Evolutionary conservation across 2,329 filamentous ascomycete species (phyloP), one percentile per base, ranked within the genome.

Genomic region (Fusarium xyrophilum): DNA sequence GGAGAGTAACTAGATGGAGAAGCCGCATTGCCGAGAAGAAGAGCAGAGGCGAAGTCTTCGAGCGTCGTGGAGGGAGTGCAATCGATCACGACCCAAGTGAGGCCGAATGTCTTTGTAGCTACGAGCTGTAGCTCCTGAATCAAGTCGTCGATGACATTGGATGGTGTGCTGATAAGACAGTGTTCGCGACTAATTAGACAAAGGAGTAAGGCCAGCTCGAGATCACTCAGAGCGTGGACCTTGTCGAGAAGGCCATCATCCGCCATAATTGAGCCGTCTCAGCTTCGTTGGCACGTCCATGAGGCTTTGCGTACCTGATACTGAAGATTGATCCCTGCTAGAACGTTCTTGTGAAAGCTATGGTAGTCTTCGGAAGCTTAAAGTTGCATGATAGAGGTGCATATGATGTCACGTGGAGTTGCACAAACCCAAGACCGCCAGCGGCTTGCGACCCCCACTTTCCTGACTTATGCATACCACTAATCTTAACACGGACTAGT

Each of bases 131-230:
- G 82, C 78, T 97, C 93, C 54, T 88, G 84, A 43, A 89, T 84
- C n/a, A 97, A 82, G 68, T 89, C 85, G 77, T 91, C 84, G 59
- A 95, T 80, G 54, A 83, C 81, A 36, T 86, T 81, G 7, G 81
- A 77, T 5, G 89, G 86, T 19, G 92, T 91, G 79, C 93, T 91
- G 75, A 98, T 88, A 72, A 98, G 89, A 80, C 93, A 97, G 78
- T 98, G 94, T 78, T 97, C 92, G 69, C 90, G 86, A 63, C 90
- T 89, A 66, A 93, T 85, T 53, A 98, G 86, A 76, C 91, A 94
- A 52, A 97, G 86, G 40, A 98, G 85, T 17, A 91, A 82, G 27
- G 95, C 96, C 63, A 98, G 87, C 80, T 97, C 94, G 40, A 97
- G 85, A 81, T 97, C 94, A 74, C 90, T 92, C 67, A 98, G 84